Evolutionary conservation across 1,139 yeast species (phyloP), one percentile per base, ranked within the genome.

Genomic region (Pichia sp.): DNA sequence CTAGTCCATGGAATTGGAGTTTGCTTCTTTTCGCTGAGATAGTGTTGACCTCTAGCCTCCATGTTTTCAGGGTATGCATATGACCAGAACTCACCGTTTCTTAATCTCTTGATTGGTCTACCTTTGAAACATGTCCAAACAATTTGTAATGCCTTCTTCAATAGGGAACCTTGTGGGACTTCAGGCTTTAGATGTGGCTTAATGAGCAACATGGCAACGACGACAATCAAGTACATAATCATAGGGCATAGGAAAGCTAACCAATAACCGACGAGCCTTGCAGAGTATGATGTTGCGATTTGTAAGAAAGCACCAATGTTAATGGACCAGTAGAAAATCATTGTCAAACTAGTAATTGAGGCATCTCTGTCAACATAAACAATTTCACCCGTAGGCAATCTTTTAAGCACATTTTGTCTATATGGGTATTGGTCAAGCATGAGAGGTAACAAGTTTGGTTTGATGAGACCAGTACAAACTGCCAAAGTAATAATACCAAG

Each of bases 291-390:
- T 24, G 94, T 81, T 22, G 88, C 93, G 47, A 85, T 67, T 48
- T 80, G 79, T 46, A 83, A 71, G 51, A 85, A 71, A 3, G 91
- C 77, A 45, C 94, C 95, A 44, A 82, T 62, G 56, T 85, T 85
- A 56, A 85, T 80, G 51, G 84, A 67, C 74, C 85, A 69, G 62
- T 85, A 85, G 60, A 85, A 85, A 32, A 78, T 64, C 69, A 82
- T 70, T 40, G 86, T 77, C 60, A 84, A 71, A 53, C 81, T 71
- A 64, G 81, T 85, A 42, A 81, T 63, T n/a, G 94, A 75, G 41
- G 73, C 66, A 48, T 73, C 73, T 40, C 84, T 82, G 52, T 82
- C 88, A 32, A 80, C 69, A 49, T 82, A 75, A 27, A 82, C 88
- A 32, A 70, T 66, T 53, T 77, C 79, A 38, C 94, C 94, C 28